Percentiles rank a stretch among this genome's conserved stretches.
Conservation (phyloP, 345 rosid genomes). For the Pugionium dolabratum region DNA sequence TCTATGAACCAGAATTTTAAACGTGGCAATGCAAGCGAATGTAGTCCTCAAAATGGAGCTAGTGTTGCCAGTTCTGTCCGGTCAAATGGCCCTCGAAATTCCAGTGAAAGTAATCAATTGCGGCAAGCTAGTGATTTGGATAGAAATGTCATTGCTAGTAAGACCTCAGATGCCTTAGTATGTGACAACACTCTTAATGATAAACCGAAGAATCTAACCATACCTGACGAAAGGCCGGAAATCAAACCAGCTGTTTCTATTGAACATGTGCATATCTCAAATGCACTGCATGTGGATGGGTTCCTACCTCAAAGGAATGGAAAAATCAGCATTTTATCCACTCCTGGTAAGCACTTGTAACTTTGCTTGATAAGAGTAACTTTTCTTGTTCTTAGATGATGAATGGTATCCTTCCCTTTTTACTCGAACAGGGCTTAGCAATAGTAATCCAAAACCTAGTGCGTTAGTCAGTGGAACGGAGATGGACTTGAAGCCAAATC, state of each 20-base stretch:
- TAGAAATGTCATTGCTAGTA: constrained; percentile 20
- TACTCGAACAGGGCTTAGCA: constrained; percentile 56
- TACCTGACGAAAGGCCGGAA: constrained; percentile 10
- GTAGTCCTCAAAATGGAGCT: constrained; percentile 52
- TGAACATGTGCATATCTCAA: constrained; percentile 26
- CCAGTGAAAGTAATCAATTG: constrained; percentile 52
- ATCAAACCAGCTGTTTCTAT: constrained; percentile 28
- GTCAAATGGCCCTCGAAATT: constrained; percentile 55
- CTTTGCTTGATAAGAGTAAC: constrained; percentile 11
- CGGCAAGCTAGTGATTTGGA: constrained; percentile 55
- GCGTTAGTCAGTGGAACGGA: constrained; percentile 50
- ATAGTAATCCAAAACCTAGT: constrained; percentile 54
- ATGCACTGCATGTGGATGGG: constrained; percentile 28
- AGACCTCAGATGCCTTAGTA: constrained; percentile 27
- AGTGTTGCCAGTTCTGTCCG: constrained; percentile 50
- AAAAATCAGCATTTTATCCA: constrained; percentile 21
- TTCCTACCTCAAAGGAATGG: constrained; percentile 32
- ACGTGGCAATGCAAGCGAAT: constrained; percentile 56
- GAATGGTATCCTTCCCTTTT: constrained; percentile 38
- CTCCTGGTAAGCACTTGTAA: constrained; percentile 16
- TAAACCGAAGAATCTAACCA: constrained; percentile 20
- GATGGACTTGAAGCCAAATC: constrained; percentile 54
- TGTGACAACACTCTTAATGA: constrained; percentile 33
- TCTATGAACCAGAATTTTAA: constrained; percentile 54
- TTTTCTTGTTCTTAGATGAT: constrained; percentile 25